Evolutionary conservation across 164 flowering plant species (phyloP), one percentile per base, ranked within the genome.

Genomic region (Aristolochia californica): DNA sequence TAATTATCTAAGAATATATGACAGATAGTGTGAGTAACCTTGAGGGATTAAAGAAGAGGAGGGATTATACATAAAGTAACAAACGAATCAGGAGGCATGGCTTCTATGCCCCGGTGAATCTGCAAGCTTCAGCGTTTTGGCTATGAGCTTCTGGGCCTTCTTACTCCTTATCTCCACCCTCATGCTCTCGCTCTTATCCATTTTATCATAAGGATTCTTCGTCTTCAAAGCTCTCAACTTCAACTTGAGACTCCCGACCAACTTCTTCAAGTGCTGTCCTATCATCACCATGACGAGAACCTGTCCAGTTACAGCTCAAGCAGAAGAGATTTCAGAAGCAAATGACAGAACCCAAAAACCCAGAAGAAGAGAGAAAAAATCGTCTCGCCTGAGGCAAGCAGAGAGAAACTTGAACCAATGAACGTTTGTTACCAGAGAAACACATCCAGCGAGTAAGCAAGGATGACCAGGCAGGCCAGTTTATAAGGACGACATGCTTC

Each of bases 121-220:
- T 1, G 94, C 94, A 60, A 82, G 60, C 62, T 73, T 79, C 25
- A 88, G 80, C 55, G 88, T 84, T 54, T 84, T 61, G 25, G 77
- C 68, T 48, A 86, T 76, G 43, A 88, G 71, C 78, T 83, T 86
- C 27, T 68, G 68, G 5, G 96, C 94, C 53, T 78, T 86, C 62
- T 73, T 75, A 80, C 96, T 88, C 53, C 79, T 72, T 1, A 86
- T 68, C 65, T 88, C 96, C 13, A 86, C 69, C 60, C 87, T 88
- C 91, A 82, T 84, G 83, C 96, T 88, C 8, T 88, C 87, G 54
- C 84, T 86, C 78, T 88, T 86, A 44, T 80, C 94, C 20, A 88
- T 79, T 83, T 82, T 84, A 40, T 73, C 70, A 44, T 85, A 88
- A 12, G 71, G 55, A 40, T 75, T 78, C 81, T 80, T 81, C 74